Percentiles rank a stretch among this genome's conserved stretches.
Evolutionary conservation across 2,329 filamentous ascomycete genomes (phyloP).

Genomic region (Fusarium sp.): DNA sequence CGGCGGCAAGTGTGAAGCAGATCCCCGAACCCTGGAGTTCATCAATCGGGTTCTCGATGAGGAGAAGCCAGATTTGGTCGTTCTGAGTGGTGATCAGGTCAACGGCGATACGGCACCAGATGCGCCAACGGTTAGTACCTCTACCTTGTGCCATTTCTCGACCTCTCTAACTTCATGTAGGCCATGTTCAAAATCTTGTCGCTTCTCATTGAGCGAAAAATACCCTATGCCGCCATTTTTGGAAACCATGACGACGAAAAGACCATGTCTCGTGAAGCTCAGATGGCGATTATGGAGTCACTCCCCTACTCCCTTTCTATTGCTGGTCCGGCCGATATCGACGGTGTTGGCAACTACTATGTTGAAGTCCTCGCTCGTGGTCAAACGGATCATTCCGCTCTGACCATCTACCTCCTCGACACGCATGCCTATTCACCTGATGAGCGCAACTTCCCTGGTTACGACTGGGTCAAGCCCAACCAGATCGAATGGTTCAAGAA

Average conservation of each 20-base stretch:
- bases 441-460: constrained; percentile 89
- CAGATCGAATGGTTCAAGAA: constrained; percentile 96
- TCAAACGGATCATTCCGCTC: constrained; percentile 85
- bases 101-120: constrained; percentile 95
- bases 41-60: constrained; percentile 87
- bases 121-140: constrained; percentile 80
- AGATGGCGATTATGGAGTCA: constrained; percentile 89
- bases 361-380: constrained; percentile 90
- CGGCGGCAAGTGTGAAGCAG: constrained; percentile 88
- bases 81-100: constrained; percentile 94
- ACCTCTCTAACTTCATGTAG: constrained; percentile 55
- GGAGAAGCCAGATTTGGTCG: constrained; percentile 93
- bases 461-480: constrained; percentile 96
- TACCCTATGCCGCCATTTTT: constrained; percentile 95
- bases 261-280: constrained; percentile 79
- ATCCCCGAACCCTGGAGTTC: constrained; percentile 92
- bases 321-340: constrained; percentile 85
- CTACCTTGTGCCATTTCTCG: neutral
- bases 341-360: constrained; percentile 95
- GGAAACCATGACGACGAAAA: constrained; percentile 98
- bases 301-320: constrained; percentile 92
- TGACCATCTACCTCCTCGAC: constrained; percentile 96
- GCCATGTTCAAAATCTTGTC: constrained; percentile 95
- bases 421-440: constrained; percentile 94
- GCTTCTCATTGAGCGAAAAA: constrained; percentile 86